phyloP scores from a whole-genome alignment of 371 early-diverging fungal genomes.

The Zychaea mexicana region DNA sequence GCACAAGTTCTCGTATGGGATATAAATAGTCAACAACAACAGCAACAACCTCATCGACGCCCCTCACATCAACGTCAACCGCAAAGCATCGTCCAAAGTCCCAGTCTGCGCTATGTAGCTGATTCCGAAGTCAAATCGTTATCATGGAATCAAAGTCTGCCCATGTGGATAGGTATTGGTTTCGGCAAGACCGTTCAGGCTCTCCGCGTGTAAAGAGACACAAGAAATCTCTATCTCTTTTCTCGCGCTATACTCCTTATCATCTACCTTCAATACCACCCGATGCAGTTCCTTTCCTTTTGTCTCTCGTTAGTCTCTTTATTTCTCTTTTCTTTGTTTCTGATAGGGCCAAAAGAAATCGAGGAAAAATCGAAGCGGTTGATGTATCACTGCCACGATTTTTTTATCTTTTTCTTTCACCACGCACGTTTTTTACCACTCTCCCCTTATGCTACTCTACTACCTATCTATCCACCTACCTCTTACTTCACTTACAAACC shows the following conservation, averaged over 20 bases:
- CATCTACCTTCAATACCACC: neutral
- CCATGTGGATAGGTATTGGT: constrained; percentile 72
- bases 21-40: constrained; percentile 37
- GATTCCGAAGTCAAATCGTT: constrained; percentile 65
- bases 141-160: constrained; percentile 57
- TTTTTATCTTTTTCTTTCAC: no score
- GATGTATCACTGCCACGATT: neutral
- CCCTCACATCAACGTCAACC: constrained; percentile 9
- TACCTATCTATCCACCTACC: neutral
- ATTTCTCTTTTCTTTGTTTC: neutral
- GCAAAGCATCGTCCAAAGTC: constrained; percentile 45
- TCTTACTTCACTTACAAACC: no score
- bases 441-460: no score
- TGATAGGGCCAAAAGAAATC: neutral
- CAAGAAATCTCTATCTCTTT: neutral
- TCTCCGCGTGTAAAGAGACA: constrained; percentile 30
- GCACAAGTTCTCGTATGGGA: constrained; percentile 78
- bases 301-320: neutral
- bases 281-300: neutral
- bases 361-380: neutral
- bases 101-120: constrained; percentile 63
- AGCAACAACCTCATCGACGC: neutral
- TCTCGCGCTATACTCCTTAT: neutral
- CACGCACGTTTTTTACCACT: neutral
- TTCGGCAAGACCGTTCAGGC: constrained; percentile 58